These are phyloP conservation scores for Cymbidium sinense DNA, from an alignment of 106 monocot genomes.

Conservation along the genomic window DNA sequence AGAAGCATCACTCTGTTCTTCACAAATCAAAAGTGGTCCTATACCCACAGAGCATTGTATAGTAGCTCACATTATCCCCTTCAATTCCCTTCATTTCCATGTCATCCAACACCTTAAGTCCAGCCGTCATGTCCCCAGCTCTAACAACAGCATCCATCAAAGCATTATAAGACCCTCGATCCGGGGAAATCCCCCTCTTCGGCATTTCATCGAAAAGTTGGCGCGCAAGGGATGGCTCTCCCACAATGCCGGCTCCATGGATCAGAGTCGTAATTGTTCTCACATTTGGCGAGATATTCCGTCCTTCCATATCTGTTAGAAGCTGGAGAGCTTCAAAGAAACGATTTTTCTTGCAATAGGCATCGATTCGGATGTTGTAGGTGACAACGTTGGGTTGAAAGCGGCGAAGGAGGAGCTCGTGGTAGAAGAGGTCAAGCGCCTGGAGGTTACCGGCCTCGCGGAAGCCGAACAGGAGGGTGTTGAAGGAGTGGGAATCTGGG, in stretches of 20 bases:
- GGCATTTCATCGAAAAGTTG: conserved; percentile 65
- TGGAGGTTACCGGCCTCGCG: conserved; percentile 51
- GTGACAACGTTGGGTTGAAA: conserved; percentile 63
- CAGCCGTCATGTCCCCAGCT: conserved; percentile 32
- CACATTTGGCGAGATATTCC: conserved; percentile 35
- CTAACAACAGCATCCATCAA: conserved; percentile 48
- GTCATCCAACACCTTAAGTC: conserved; percentile 37
- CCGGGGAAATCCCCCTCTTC: conserved; percentile 37
- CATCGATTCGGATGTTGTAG: conserved; percentile 76
- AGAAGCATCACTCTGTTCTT: conserved; percentile 75
- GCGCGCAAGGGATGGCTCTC: conserved; percentile 37
- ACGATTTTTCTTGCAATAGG: conserved; percentile 65
- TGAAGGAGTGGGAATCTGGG: conserved; percentile 43
- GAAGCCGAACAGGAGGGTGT: conserved; percentile 79
- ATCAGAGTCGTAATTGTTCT: conserved; percentile 70
- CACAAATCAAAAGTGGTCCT: conserved; percentile 22
- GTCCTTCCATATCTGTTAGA: conserved; percentile 48
- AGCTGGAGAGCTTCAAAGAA: conserved; percentile 40
- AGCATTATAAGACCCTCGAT: conserved; percentile 66
- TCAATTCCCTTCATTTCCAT: conserved; percentile 57
- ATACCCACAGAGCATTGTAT: conserved; percentile 59
- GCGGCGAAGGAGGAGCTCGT: conserved; percentile 49
- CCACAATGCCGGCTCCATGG: conserved; percentile 64
- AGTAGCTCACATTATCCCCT: conserved; percentile 65
- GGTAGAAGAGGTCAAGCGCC: conserved; percentile 64